A percentile compares a stretch with the other conserved stretches of the same genome.
These are phyloP conservation scores for Solanum pinnatisectum DNA, from an alignment of 257 asterid species.

Conservation along the genomic window DNA sequence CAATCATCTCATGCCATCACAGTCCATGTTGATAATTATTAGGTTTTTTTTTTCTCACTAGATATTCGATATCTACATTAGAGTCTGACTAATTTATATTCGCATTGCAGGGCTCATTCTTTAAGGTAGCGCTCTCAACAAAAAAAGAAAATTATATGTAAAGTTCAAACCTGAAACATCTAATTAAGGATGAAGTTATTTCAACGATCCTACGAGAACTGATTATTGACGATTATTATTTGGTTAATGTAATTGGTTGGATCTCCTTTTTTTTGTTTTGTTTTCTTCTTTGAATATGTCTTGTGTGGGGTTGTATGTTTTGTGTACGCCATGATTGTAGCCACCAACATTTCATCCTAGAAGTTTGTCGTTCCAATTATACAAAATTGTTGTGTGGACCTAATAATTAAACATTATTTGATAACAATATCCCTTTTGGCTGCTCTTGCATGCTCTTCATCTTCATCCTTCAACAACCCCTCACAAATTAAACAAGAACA, in stretches of 20 bases:
- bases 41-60: too few species aligned
- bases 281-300: background rate
- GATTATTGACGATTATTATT: background rate
- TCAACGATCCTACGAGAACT: too few species aligned
- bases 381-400: background rate
- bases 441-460: background rate
- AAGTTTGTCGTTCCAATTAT: background rate
- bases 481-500: background rate
- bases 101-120: too few species aligned
- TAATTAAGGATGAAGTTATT: too few species aligned
- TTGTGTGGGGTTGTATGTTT: background rate
- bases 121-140: background rate
- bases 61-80: background rate
- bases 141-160: too few species aligned
- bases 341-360: background rate
- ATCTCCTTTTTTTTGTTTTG: background rate
- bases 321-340: constrained; percentile 1
- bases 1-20: background rate
- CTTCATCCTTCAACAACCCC: background rate
- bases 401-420: background rate
- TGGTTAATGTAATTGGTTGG: background rate
- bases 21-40: too few species aligned
- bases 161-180: too few species aligned
- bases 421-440: background rate
- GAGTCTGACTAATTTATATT: background rate